phyloP scores from a whole-genome alignment of 2,329 filamentous ascomycete species.

The Arthrinium puccinioides region DNA sequence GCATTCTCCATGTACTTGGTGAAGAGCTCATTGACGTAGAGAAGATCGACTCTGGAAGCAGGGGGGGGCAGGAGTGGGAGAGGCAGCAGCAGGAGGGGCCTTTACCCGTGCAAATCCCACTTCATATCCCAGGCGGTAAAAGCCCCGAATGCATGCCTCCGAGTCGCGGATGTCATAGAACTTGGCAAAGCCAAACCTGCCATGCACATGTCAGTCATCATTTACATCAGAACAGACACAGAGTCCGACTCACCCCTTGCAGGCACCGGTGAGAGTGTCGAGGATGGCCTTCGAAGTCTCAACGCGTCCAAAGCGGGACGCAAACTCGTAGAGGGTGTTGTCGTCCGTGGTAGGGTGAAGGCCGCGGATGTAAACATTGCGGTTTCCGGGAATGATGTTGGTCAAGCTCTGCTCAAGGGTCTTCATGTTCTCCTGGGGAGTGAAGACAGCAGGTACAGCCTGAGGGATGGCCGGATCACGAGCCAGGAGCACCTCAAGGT shows the following conservation, averaged over 20 bases:
- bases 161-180: slow-evolving; percentile 83
- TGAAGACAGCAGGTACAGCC: slow-evolving; percentile 85
- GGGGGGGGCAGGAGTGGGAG: no score
- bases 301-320: slow-evolving; percentile 82
- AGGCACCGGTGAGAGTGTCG: slow-evolving; percentile 83
- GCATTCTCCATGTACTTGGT: no score
- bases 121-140: slow-evolving; percentile 91
- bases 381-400: slow-evolving; percentile 85
- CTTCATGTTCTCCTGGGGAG: slow-evolving; percentile 77
- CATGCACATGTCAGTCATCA: slow-evolving; percentile 18
- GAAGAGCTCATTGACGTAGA: no score
- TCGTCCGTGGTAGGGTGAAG: slow-evolving; percentile 94
- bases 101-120: slow-evolving; percentile 89
- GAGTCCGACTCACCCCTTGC: slow-evolving; percentile 73
- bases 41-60: no score
- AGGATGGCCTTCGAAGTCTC: slow-evolving; percentile 99
- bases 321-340: slow-evolving; percentile 75
- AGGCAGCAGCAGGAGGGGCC: slow-evolving; percentile 9
- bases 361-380: slow-evolving; percentile 96
- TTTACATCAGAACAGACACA: slow-evolving; percentile 1
- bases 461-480: slow-evolving; percentile 78
- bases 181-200: slow-evolving; percentile 94
- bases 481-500: slow-evolving; percentile 58
- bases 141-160: slow-evolving; percentile 92
- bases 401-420: slow-evolving; percentile 90